phyloP scores from a whole-genome alignment of 345 rosid genomes.

The Geranium brycei region DNA sequence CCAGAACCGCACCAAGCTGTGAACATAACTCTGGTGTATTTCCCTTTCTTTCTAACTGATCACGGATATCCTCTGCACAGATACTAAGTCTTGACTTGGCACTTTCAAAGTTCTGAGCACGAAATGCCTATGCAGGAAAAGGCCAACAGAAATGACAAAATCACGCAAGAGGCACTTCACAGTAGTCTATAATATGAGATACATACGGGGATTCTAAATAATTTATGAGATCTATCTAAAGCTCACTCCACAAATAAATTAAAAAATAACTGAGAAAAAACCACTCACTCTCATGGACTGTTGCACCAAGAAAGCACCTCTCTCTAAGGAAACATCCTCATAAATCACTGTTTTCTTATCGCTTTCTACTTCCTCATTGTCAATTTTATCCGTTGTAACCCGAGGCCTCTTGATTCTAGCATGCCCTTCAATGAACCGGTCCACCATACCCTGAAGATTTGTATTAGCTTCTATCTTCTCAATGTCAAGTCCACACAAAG shows the following conservation, averaged over 20 bases:
- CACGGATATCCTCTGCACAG: constrained; percentile 75
- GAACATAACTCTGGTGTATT: constrained; percentile 80
- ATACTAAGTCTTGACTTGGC: constrained; percentile 73
- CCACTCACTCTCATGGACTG: constrained; percentile 92
- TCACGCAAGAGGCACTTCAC: background rate
- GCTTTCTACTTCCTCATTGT: constrained; percentile 30
- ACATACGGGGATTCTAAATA: background rate
- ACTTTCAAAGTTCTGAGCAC: constrained; percentile 75
- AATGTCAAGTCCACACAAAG: constrained; percentile 90
- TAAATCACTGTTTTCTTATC: constrained; percentile 53
- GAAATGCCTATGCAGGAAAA: constrained; percentile 50
- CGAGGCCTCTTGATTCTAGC: constrained; percentile 82
- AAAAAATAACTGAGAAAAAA: too few species aligned
- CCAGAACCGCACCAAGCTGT: constrained; percentile 97
- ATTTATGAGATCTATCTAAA: background rate
- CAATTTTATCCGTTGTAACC: constrained; percentile 18
- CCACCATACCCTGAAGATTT: constrained; percentile 66
- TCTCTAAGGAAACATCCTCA: constrained; percentile 87
- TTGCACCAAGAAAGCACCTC: constrained; percentile 94
- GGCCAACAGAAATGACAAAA: constrained; percentile 5
- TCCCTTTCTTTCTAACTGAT: constrained; percentile 56
- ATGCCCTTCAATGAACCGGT: constrained; percentile 86
- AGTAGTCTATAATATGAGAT: background rate
- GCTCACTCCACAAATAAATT: too few species aligned
- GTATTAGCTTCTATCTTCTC: constrained; percentile 62